Evolutionary conservation across 2,329 filamentous ascomycete species (phyloP).

Genomic region (Fusarium newnesense): DNA sequence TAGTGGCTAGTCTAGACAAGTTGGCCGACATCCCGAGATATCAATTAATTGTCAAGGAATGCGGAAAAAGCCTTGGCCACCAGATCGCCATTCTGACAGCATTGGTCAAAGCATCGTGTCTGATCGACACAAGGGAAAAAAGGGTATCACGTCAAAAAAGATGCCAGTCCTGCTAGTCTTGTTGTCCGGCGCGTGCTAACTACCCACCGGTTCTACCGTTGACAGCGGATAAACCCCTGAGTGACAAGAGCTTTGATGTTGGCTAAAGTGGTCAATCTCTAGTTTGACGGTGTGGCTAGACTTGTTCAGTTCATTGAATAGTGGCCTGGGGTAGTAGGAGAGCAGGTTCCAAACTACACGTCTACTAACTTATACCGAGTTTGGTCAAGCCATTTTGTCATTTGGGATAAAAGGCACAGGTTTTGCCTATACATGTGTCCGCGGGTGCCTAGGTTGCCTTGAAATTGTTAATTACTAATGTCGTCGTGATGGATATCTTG

Average conservation of each 20-base stretch:
- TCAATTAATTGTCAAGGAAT: not conserved
- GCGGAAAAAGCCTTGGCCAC: not conserved
- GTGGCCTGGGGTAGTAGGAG: not conserved
- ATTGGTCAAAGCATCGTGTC: not conserved
- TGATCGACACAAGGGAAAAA: not conserved
- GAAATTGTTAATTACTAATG: not conserved
- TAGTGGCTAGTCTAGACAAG: no score
- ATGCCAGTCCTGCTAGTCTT: not conserved
- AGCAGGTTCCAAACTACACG: not conserved
- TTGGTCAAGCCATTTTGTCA: not conserved
- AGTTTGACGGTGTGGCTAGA: not conserved
- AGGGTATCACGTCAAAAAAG: not conserved
- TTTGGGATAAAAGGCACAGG: not conserved
- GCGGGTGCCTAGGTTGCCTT: not conserved
- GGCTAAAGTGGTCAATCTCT: not conserved
- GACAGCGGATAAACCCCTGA: constrained; percentile 9
- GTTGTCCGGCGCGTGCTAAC: constrained; percentile 4
- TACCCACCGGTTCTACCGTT: constrained; percentile 10
- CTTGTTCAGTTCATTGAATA: no score
- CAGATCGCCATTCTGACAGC: not conserved
- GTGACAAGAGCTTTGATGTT: not conserved
- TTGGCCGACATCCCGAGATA: not conserved
- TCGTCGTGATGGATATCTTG: not conserved
- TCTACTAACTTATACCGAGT: not conserved
- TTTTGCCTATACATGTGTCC: not conserved